Percentiles rank a stretch among this genome's conserved stretches.
Evolutionary conservation across 371 early-diverging fungal genomes (phyloP).

Genomic region (Lichtheimia corymbifera): DNA sequence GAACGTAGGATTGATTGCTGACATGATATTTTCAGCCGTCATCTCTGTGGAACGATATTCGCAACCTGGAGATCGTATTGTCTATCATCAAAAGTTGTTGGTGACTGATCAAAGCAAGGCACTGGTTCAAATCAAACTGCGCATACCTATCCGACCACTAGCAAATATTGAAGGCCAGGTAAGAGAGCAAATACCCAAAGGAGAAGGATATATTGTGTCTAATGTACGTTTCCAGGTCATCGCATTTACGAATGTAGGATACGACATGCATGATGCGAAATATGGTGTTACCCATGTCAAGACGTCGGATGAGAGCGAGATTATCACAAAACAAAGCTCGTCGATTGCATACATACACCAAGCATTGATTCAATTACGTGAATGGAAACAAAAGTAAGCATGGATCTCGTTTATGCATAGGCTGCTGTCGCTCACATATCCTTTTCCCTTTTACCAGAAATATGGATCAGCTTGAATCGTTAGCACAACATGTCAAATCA

Average conservation of each 20-base stretch:
- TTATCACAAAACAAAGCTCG: slow-evolving; percentile 17
- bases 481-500: too few relatives aligned
- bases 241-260: slow-evolving; percentile 31
- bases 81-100: slow-evolving; percentile 30
- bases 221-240: slow-evolving; percentile 17
- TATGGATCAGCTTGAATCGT: too few relatives aligned
- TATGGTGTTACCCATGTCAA: slow-evolving; percentile 30
- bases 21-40: slow-evolving; percentile 12
- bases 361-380: slow-evolving; percentile 8
- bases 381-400: slow-evolving; percentile 20
- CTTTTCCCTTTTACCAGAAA: too few relatives aligned
- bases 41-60: slow-evolving; percentile 8
- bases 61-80: slow-evolving; percentile 15
- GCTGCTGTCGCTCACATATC: too few relatives aligned
- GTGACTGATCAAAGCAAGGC: slow-evolving; percentile 30
- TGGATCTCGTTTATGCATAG: too few relatives aligned
- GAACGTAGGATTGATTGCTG: neutral
- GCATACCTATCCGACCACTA: slow-evolving; percentile 19
- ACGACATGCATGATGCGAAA: slow-evolving; percentile 31
- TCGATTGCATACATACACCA: slow-evolving; percentile 10
- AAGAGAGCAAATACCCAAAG: neutral
- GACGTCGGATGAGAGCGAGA: slow-evolving; percentile 33
- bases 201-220: neutral
- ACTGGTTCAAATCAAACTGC: slow-evolving; percentile 32
- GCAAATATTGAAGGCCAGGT: slow-evolving; percentile 21